These are phyloP conservation scores for Cicer yamashitae DNA, from an alignment of 306 rosid genomes.

Conservation along the genomic window DNA sequence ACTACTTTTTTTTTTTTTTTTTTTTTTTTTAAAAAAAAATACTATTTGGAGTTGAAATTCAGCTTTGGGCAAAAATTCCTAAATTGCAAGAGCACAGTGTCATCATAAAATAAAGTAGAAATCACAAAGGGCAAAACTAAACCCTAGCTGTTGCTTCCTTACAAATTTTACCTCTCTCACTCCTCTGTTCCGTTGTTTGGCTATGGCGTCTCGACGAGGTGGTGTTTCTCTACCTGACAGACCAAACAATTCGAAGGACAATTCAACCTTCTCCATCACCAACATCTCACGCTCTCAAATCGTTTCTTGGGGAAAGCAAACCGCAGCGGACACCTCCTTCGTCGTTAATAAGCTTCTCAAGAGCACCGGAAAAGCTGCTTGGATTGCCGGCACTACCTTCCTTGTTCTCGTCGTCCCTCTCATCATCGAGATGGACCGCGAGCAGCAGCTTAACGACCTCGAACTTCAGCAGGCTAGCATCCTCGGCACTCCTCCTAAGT, in stretches of 20 bases:
- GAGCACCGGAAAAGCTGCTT: conserved; percentile 94
- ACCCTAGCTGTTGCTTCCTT: conserved; percentile 13
- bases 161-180: background rate
- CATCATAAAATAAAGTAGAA: background rate
- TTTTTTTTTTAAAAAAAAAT: too few species aligned
- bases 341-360: conserved; percentile 72
- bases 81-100: background rate
- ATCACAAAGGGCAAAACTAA: background rate
- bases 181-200: background rate
- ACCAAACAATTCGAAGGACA: conserved; percentile 53
- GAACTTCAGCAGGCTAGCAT: conserved; percentile 95
- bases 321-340: conserved; percentile 65
- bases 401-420: conserved; percentile 81
- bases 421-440: conserved; percentile 96
- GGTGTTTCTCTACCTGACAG: conserved; percentile 86
- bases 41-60: too few species aligned
- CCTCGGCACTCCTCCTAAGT: conserved; percentile 75
- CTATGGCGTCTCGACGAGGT: conserved; percentile 81
- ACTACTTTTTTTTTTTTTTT: too few species aligned
- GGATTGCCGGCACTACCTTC: conserved; percentile 93
- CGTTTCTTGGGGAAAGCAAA: conserved; percentile 64
- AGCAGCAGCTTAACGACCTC: conserved; percentile 87
- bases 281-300: conserved; percentile 62
- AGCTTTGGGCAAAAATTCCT: too few species aligned
- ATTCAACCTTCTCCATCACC: conserved; percentile 42